Percentiles rank a stretch among this genome's conserved stretches.
These are phyloP conservation scores for Globisporangium acanthophoron DNA, from an alignment of 352 stramenopile species.

Conservation along the genomic window DNA sequence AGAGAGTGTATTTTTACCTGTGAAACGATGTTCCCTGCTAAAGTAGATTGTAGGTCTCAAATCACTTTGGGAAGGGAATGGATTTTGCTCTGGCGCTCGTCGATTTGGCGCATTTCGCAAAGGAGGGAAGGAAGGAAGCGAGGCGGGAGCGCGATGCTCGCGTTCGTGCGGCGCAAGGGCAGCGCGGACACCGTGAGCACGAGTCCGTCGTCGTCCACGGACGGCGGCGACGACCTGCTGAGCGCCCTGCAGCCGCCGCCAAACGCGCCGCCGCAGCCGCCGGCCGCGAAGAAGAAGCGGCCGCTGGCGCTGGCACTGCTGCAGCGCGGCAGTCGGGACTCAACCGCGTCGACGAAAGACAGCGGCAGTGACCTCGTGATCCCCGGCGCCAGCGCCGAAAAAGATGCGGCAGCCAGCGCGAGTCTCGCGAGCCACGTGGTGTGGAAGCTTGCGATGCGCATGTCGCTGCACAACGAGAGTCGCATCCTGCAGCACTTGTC, in stretches of 20 bases:
- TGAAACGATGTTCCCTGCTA: too few relatives aligned
- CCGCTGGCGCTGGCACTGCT: conserved; percentile 8
- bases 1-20: too few relatives aligned
- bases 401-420: conserved; percentile 8
- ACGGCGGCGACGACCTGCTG: conserved; percentile 12
- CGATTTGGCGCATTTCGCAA: not conserved
- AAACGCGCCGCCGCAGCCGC: not conserved
- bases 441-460: conserved; percentile 56
- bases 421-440: conserved; percentile 47
- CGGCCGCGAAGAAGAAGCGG: conserved; percentile 9
- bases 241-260: not conserved
- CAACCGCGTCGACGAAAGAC: not conserved
- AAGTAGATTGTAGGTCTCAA: too few relatives aligned
- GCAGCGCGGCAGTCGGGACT: conserved; percentile 2
- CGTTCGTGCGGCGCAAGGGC: conserved; percentile 14
- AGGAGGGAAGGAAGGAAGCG: not conserved
- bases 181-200: conserved; percentile 18
- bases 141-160: conserved; percentile 10
- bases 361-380: too few relatives aligned
- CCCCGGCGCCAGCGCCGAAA: not conserved
- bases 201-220: conserved; percentile 12
- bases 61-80: too few relatives aligned
- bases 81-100: not conserved
- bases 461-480: conserved; percentile 65
- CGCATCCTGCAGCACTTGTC: conserved; percentile 61